These are phyloP conservation scores for Aspergillus biplanus DNA, from an alignment of 495 filamentous ascomycete genomes.

Conservation along the genomic window DNA sequence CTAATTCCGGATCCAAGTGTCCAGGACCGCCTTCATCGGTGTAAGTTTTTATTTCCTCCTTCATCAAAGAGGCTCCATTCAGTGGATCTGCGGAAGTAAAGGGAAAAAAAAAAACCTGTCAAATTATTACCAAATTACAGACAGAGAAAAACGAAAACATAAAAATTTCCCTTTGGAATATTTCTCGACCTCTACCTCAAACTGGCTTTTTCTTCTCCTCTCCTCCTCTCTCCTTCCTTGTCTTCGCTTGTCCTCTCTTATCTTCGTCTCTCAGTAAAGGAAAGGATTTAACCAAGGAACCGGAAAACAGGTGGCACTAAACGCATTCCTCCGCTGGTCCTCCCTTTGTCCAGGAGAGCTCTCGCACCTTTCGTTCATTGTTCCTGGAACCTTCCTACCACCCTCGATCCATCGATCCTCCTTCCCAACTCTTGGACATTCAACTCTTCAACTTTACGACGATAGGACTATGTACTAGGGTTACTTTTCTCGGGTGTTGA, in stretches of 20 bases:
- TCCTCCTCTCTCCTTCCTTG: constrained; percentile 8
- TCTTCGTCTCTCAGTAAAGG: constrained; percentile 8
- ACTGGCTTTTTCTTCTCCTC: constrained; percentile 11
- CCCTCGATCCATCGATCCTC: constrained; percentile 12
- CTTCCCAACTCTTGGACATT: constrained; percentile 25
- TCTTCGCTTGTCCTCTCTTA: constrained; percentile 2
- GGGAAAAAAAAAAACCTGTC: constrained; percentile 26
- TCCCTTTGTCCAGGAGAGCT: constrained; percentile 29
- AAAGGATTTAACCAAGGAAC: constrained; percentile 1
- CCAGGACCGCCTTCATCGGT: background rate
- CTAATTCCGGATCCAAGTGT: background rate
- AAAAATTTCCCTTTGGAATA: constrained; percentile 26
- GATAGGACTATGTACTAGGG: constrained; percentile 21
- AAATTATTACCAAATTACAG: constrained; percentile 39
- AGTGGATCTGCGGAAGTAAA: constrained; percentile 39
- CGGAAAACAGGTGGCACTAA: constrained; percentile 11
- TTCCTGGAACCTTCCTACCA: constrained; percentile 23
- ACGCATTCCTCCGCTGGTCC: constrained; percentile 36
- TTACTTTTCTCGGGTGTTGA: background rate
- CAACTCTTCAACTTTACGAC: constrained; percentile 12
- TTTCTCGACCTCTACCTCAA: constrained; percentile 18
- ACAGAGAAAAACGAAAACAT: constrained; percentile 52
- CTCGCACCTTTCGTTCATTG: constrained; percentile 7
- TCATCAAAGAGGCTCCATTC: constrained; percentile 21
- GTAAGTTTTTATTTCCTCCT: constrained; percentile 8